Evolutionary conservation across 805 yeast genomes (phyloP), one percentile per base, ranked within the genome.

Genomic region (Danielia reshetovae): DNA sequence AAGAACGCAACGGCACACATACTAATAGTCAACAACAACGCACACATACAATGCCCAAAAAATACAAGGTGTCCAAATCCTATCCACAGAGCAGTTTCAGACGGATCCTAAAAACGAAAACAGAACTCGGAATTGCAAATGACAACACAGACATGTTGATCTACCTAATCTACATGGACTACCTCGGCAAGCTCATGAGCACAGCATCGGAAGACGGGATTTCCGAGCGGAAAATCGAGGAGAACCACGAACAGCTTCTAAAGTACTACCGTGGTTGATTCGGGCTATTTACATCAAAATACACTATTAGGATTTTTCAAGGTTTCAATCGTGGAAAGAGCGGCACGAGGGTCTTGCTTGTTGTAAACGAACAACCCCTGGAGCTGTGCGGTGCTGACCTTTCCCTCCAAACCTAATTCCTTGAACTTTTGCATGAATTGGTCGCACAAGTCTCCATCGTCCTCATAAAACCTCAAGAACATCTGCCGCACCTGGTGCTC

Each of bases 291-390:
- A 25, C 22, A 14, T 29, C 22, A 34, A 27, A 44, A 39, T 3
- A 40, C 38, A 15, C 36, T 34, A 24, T 59, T 45, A 10, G 67
- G 64, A 32, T 55, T 45, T 32, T 46, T 51, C 42, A 75, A 58
- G 2, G 71, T 59, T 24, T 60, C 72, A 11, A 85, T 72, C 79
- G 81, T 83, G 10, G 62, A 63, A 18, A 89, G 60, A 0, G 97
- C 96, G 4, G 74, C 74, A 22, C 72, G 70, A 0, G 97, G 95
- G 39, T 79, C 81, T 39, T 82, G 75, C 59, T 93, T 93, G 62
- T 86, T 85, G 64, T 85, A 85, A 2, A 93, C 96, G 67, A 93
- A 93, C 33, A 93, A 69, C 0, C 98, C 98, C 58, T 93, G 98
- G 39, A 93, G 68, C 54, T 87, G 96, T 1, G 98, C 98, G 0